phyloP scores from a whole-genome alignment of 768 basidiomycete genomes.

The Leucocoprinus sp. region DNA sequence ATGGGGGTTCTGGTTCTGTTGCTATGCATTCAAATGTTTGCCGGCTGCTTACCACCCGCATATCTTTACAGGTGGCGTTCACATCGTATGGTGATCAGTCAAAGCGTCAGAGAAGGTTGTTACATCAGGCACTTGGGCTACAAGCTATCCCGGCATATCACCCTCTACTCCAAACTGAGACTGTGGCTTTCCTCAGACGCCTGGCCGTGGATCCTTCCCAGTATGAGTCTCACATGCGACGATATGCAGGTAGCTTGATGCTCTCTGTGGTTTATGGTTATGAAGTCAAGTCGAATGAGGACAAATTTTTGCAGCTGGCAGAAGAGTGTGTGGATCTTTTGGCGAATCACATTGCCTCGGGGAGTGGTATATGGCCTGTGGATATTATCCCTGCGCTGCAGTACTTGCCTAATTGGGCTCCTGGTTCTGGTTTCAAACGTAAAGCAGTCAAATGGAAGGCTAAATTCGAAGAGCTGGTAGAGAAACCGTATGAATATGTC shows the following conservation, averaged over 20 bases:
- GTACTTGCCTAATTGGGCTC: slow-evolving; percentile 56
- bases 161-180: slow-evolving; percentile 49
- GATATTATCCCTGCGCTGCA: slow-evolving; percentile 43
- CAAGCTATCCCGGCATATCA: slow-evolving; percentile 47
- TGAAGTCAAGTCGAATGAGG: slow-evolving; percentile 27
- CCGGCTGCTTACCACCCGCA: slow-evolving; percentile 8
- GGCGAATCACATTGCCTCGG: slow-evolving; percentile 32
- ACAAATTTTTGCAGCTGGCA: slow-evolving; percentile 31
- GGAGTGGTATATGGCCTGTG: slow-evolving; percentile 41
- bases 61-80: slow-evolving; percentile 43
- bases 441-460: slow-evolving; percentile 56
- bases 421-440: slow-evolving; percentile 57
- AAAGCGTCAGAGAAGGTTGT: slow-evolving; percentile 57
- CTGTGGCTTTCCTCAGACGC: slow-evolving; percentile 46
- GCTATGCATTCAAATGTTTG: background rate
- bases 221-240: slow-evolving; percentile 29
- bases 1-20: slow-evolving; percentile 9
- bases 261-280: slow-evolving; percentile 59
- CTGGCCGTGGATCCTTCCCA: slow-evolving; percentile 38
- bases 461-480: slow-evolving; percentile 55
- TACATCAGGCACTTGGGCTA: slow-evolving; percentile 54
- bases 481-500: slow-evolving; percentile 52
- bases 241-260: slow-evolving; percentile 54
- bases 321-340: slow-evolving; percentile 36
- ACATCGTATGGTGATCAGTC: slow-evolving; percentile 55